Percentiles rank a stretch among this genome's conserved stretches.
Evolutionary conservation across 2,329 filamentous ascomycete species (phyloP).

Genomic region (Cercospora beticola): DNA sequence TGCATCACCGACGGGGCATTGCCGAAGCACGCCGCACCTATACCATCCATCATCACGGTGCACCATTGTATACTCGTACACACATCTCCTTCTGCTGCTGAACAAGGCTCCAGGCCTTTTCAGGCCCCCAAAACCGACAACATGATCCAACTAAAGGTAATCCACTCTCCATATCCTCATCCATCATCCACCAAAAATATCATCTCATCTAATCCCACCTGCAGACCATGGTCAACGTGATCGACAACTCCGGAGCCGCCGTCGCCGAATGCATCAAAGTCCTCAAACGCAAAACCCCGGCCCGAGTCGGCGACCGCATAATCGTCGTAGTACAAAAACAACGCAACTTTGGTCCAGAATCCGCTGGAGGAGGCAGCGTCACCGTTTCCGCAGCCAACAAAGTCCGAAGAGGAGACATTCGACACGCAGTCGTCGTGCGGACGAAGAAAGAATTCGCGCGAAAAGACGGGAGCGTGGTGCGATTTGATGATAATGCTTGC

Average conservation of each 20-base stretch:
- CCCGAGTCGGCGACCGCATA: conserved; percentile 91
- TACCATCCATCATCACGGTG: not conserved
- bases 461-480: conserved; percentile 82
- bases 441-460: conserved; percentile 85
- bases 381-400: conserved; percentile 78
- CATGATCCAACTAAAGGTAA: conserved; percentile 69
- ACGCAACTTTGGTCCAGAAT: conserved; percentile 70
- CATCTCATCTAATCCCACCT: not conserved
- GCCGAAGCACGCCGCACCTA: conserved; percentile 4
- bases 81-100: not conserved
- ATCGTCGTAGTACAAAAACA: conserved; percentile 98
- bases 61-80: not conserved
- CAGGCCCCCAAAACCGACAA: conserved; percentile 40
- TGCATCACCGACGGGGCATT: not conserved
- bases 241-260: conserved; percentile 98
- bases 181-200: not conserved
- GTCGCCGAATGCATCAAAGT: conserved; percentile 95
- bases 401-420: conserved; percentile 92
- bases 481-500: conserved; percentile 97
- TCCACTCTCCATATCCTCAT: not conserved
- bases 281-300: conserved; percentile 83
- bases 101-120: not conserved
- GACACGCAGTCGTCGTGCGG: conserved; percentile 92
- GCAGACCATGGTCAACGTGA: conserved; percentile 96
- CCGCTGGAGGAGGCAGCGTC: conserved; percentile 68